Base-by-base conservation (phyloP, 2,329 filamentous ascomycete genomes). In the Alternaria gansuensis region DNA sequence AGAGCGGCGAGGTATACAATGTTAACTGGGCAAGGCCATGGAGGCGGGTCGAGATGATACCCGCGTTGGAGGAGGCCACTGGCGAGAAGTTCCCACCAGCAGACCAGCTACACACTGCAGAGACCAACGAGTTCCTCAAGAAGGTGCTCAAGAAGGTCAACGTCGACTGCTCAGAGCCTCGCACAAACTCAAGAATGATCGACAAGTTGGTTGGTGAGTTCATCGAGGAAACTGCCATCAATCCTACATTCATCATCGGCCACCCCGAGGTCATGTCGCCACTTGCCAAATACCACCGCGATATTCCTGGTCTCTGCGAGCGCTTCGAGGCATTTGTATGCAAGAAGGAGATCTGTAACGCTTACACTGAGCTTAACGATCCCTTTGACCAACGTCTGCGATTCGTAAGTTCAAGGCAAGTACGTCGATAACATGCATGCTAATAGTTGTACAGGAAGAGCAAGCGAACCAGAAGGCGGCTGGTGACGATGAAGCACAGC, bases 11-110 rank as follows among this genome's bases (percentile, higher is more conserved):
- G 80, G 86, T 86, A 59, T 93, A 94, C 80, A 87, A 93, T 60
- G 90, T 99, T 71, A 96, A 99, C 86, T 99, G 95, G 96, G 90
- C 93, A 78, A 89, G 87, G 60, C 96, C 95, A 43, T 99, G 96
- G 95, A 88, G 89, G 78, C 86, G 92, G 64, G 88, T 98, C 49
- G 91, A 97, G 78, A 99, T 99, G 94, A 97, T 99, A 57, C 90
- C 91, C 3, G 91, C 90, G 34, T 87, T 99, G 0, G 95, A 98
- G 82, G 88, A 94, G 80, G 90, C 90, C 11, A 91, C 88, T 1
- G 93, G 92, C 69, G 93, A 96, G 82, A 97, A 91, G 81, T 99
- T 99, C 84, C 95, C 95, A 40, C 87, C 93, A 2, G 89, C 90
- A 45, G 90, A 96, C 69, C 85, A 97, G 78, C 86, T 98, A 10